A percentile compares a stretch with the other conserved stretches of the same genome.
Conservation (phyloP, 306 rosid species). For the Dalbergia oliveri region DNA sequence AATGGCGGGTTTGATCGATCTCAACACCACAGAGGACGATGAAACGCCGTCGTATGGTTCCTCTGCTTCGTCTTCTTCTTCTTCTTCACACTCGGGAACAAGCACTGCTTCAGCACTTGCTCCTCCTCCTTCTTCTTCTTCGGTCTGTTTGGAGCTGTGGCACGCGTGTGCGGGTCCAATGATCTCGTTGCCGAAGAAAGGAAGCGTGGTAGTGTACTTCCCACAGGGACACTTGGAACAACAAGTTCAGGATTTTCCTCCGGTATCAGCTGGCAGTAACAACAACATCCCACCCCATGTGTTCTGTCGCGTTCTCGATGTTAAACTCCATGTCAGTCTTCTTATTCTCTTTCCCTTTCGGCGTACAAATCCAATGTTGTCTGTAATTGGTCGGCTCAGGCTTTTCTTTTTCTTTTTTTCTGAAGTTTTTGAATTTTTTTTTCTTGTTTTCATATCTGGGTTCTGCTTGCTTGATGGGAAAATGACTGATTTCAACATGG, state of each 20-base stretch:
- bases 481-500: background rate
- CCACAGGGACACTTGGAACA: conserved; percentile 91
- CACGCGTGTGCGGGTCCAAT: conserved; percentile 96
- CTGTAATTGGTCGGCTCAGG: conserved; percentile 34
- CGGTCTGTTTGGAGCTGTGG: conserved; percentile 92
- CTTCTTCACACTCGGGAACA: conserved; percentile 37
- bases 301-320: conserved; percentile 86
- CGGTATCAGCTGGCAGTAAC: conserved; percentile 40
- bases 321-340: conserved; percentile 77
- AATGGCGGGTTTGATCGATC: conserved; percentile 85
- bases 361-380: conserved; percentile 32
- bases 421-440: conserved; percentile 34
- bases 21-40: conserved; percentile 85
- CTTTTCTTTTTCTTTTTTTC: background rate
- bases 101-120: background rate
- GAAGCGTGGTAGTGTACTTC: conserved; percentile 74
- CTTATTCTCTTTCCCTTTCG: background rate
- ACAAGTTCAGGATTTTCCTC: conserved; percentile 63
- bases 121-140: conserved; percentile 36
- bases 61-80: conserved; percentile 40
- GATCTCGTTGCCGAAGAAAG: conserved; percentile 87
- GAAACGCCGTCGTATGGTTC: conserved; percentile 66
- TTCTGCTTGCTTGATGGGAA: conserved; percentile 32
- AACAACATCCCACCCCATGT: conserved; percentile 77
- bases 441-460: conserved; percentile 15